Base-by-base conservation (phyloP, 441 rosid genomes). In the Erodium texanum region DNA sequence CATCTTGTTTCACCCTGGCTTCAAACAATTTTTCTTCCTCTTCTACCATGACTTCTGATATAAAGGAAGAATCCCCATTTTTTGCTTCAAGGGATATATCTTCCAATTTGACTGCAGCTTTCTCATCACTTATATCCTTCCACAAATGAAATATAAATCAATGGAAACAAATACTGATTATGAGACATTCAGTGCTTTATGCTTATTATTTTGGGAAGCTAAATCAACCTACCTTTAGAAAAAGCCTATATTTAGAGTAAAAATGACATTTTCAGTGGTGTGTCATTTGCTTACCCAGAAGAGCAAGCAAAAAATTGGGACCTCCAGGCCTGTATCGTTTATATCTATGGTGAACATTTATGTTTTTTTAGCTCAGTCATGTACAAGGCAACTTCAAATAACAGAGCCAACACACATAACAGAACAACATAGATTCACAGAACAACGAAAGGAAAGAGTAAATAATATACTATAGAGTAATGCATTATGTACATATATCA, bases 11-110 rank as follows among this genome's bases (percentile, higher is more conserved):
- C 68, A 75, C 71, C 36, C 96, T 84, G 68, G 79, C 72, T 68
- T 83, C 85, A 41, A 82, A 66, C 38, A 93, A 77, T 68, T 84
- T 77, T 59, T 80, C 86, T 76, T 93, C 98, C 80, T 87, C 96
- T 76, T 84, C 79, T 20, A 75, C 75, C 85, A 93, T 90, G 66
- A 70, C 74, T 68, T 71, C 78, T 23, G 89, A 78, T 43, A 91
- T 54, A 62, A 80, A 84, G 71, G 84, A 69, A 0, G 85, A 58
- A 68, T 85, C 96, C 68, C 82, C 89, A 78, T 72, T 82, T 68
- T 84, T 78, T 3, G 77, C 85, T 19, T 69, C 43, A 22, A 18
- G 64, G 11, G 64, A 59, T 38, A 71, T 24, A 66, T 79, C 83
- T 73, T 81, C 89, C 70, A 78, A 56, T 36, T 70, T 74, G 6